Conservation (phyloP, 176 grass and related monocot genomes). For the Tuctoria greenei region DNA sequence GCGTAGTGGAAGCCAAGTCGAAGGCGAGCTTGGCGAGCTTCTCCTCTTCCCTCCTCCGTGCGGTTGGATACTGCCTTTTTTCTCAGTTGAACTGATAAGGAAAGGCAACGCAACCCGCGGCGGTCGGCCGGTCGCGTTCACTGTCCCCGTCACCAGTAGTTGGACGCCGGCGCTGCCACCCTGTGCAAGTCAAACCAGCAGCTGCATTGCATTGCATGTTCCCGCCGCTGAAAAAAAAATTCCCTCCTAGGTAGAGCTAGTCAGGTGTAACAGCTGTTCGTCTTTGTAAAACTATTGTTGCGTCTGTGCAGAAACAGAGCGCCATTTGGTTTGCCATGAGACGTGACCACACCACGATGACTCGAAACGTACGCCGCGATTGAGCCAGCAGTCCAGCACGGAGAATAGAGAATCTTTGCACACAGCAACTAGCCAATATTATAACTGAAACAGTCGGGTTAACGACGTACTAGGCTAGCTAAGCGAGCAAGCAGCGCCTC, state of each 20-base stretch:
- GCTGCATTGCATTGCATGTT: too few species aligned
- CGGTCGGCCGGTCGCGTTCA: slow-evolving; percentile 18
- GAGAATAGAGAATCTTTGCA: slow-evolving; percentile 7
- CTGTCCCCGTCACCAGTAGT: slow-evolving; percentile 26
- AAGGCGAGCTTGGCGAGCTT: not conserved
- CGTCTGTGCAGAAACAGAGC: too few species aligned
- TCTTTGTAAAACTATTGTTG: not conserved
- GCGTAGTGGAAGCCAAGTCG: slow-evolving; percentile 46
- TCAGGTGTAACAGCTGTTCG: not conserved
- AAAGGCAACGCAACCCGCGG: slow-evolving; percentile 2
- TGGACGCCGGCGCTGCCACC: not conserved
- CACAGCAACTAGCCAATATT: not conserved
- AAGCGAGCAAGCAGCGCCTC: not conserved
- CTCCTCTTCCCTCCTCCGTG: not conserved
- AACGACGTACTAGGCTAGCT: not conserved
- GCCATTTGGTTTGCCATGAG: not conserved
- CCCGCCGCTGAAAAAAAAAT: not conserved
- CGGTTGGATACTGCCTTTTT: not conserved
- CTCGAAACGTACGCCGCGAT: not conserved
- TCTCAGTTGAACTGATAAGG: not conserved
- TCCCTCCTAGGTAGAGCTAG: not conserved
- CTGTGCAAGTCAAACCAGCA: slow-evolving; percentile 13
- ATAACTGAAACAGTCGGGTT: not conserved
- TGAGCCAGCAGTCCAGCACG: not conserved
- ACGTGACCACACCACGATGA: not conserved